Conservation (phyloP, 179 eudicot genomes). For the Vitellaria paradoxa region DNA sequence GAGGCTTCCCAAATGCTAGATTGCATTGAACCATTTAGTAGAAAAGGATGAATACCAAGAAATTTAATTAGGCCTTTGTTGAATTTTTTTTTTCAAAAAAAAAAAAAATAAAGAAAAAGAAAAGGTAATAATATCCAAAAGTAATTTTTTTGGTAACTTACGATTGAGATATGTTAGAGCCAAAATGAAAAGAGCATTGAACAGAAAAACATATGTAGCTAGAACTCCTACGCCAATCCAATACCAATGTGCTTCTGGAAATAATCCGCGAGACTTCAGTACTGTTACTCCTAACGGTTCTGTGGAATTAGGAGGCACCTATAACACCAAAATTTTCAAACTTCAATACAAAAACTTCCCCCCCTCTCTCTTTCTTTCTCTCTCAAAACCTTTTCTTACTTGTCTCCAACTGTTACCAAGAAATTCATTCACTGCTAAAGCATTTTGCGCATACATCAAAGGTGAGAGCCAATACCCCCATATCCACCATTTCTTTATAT, state of each 20-base stretch:
- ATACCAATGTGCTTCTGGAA: conserved; percentile 22
- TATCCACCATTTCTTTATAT: conserved; percentile 40
- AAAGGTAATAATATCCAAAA: neutral
- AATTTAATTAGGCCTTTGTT: neutral
- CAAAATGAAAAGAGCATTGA: conserved; percentile 19
- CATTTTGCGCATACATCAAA: conserved; percentile 40
- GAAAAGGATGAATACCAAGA: no score
- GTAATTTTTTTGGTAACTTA: conserved; percentile 2
- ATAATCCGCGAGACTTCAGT: conserved; percentile 19
- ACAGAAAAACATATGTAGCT: conserved; percentile 13
- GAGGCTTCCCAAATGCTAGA: conserved; percentile 45
- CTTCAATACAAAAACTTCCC: no score
- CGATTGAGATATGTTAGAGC: conserved; percentile 22
- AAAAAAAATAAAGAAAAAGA: neutral
- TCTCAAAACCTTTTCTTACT: conserved; percentile 13
- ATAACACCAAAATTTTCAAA: neutral
- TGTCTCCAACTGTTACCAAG: conserved; percentile 32
- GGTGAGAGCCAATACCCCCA: conserved; percentile 52
- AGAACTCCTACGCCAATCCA: conserved; percentile 23
- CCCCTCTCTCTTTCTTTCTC: no score
- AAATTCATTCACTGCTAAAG: conserved; percentile 38
- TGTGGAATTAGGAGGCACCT: conserved; percentile 17
- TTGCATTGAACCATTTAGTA: neutral
- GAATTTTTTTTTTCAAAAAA: neutral
- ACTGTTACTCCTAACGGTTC: conserved; percentile 19